A percentile compares a stretch with the other conserved stretches of the same genome.
These are phyloP conservation scores for Fonsecaea multimorphosa DNA, from an alignment of 2,329 filamentous ascomycete species.

Conservation along the genomic window DNA sequence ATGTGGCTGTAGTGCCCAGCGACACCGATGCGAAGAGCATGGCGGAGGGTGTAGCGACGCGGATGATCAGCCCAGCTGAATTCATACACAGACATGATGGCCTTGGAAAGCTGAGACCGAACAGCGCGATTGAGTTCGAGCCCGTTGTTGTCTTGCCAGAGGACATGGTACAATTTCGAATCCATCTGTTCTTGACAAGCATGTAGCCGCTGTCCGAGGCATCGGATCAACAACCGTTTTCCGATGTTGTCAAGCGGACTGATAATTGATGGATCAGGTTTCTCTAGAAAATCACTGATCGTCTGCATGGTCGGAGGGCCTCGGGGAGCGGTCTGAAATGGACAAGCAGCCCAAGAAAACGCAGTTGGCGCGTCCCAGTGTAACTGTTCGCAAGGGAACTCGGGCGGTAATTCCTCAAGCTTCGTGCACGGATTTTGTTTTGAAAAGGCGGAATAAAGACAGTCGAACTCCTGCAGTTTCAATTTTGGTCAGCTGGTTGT, in stretches of 20 bases:
- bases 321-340: constrained; percentile 12
- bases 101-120: not conserved
- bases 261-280: not conserved
- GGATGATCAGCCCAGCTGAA: constrained; percentile 16
- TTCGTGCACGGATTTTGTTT: constrained; percentile 21
- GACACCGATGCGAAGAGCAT: constrained; percentile 10
- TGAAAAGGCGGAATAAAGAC: constrained; percentile 20
- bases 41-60: constrained; percentile 1
- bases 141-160: constrained; percentile 14
- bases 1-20: constrained; percentile 21
- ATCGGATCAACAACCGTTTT: constrained; percentile 18
- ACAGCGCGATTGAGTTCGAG: not conserved
- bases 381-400: constrained; percentile 15
- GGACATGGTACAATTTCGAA: constrained; percentile 6
- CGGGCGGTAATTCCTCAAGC: constrained; percentile 15
- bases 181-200: constrained; percentile 16
- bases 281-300: constrained; percentile 3
- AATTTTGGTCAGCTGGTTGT: not conserved
- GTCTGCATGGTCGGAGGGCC: constrained; percentile 19
- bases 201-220: constrained; percentile 9
- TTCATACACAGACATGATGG: constrained; percentile 18
- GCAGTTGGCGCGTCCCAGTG: constrained; percentile 21
- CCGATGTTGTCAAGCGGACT: constrained; percentile 9
- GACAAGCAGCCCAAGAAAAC: constrained; percentile 17
- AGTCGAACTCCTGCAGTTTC: constrained; percentile 21